phyloP scores from a whole-genome alignment of 805 yeast species.

The Clavispora carvajalis region DNA sequence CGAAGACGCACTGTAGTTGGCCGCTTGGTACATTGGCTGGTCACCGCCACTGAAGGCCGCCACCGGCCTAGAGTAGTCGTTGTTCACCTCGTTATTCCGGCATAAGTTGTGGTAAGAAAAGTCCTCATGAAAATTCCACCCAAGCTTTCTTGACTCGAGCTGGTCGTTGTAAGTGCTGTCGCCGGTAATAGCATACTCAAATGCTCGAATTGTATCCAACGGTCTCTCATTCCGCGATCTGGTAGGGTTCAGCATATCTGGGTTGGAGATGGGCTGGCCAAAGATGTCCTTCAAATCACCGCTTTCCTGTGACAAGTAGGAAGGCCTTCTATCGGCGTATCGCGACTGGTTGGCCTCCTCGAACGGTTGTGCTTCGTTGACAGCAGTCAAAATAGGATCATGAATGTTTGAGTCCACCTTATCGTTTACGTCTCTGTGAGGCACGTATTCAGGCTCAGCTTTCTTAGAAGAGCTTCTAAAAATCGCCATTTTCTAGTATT shows the following conservation, averaged over 20 bases:
- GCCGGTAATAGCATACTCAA: conserved; percentile 92
- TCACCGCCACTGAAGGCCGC: conserved; percentile 36
- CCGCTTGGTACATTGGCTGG: conserved; percentile 47
- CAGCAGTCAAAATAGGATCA: conserved; percentile 91
- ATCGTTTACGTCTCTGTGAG: conserved; percentile 50
- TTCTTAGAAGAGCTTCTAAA: conserved; percentile 19
- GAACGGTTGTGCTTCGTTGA: conserved; percentile 93
- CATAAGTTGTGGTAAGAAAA: conserved; percentile 50
- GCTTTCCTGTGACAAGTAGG: conserved; percentile 43
- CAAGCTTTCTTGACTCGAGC: conserved; percentile 70
- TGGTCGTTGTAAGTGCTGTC: conserved; percentile 76
- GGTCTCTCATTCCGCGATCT: conserved; percentile 95
- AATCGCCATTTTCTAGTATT: conserved; percentile 11
- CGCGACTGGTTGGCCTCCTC: conserved; percentile 46
- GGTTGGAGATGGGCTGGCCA: conserved; percentile 71
- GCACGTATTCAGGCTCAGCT: conserved; percentile 41
- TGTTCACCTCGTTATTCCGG: conserved; percentile 23
- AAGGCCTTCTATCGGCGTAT: conserved; percentile 39
- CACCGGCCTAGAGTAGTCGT: conserved; percentile 26
- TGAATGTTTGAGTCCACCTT: conserved; percentile 28
- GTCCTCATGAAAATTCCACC: conserved; percentile 83
- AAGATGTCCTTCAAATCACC: conserved; percentile 71
- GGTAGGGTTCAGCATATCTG: conserved; percentile 91
- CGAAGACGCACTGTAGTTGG: conserved; percentile 52
- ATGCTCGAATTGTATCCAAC: conserved; percentile 87